Conservation (phyloP, 805 yeast species). For the Saturnispora galanensis region DNA sequence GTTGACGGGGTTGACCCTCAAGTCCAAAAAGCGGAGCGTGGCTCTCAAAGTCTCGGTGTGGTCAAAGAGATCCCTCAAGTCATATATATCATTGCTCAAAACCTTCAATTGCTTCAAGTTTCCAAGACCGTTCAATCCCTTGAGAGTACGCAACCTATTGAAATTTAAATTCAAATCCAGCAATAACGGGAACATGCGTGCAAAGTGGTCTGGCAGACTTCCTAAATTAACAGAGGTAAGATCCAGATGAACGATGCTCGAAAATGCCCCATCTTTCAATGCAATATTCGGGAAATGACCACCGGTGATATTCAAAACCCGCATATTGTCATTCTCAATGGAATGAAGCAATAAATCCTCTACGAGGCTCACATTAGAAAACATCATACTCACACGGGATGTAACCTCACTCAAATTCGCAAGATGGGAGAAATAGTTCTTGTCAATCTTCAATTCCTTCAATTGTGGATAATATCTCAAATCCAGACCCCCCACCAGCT, state of each 20-base stretch:
- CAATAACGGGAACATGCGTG: slow-evolving; percentile 35
- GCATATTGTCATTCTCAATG: slow-evolving; percentile 19
- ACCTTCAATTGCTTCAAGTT: slow-evolving; percentile 32
- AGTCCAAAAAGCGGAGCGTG: slow-evolving; percentile 32
- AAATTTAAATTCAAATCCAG: slow-evolving; percentile 41
- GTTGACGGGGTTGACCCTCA: slow-evolving; percentile 41
- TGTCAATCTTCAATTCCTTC: slow-evolving; percentile 37
- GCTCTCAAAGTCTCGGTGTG: slow-evolving; percentile 24
- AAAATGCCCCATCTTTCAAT: slow-evolving; percentile 10
- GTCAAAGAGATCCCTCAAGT: slow-evolving; percentile 26
- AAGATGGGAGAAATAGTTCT: slow-evolving; percentile 23
- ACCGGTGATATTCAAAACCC: slow-evolving; percentile 28
- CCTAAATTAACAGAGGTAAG: slow-evolving; percentile 39
- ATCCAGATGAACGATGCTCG: slow-evolving; percentile 31
- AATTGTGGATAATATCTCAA: slow-evolving; percentile 29
- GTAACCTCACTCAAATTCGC: slow-evolving; percentile 27
- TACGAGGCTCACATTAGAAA: slow-evolving; percentile 21
- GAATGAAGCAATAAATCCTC: slow-evolving; percentile 16
- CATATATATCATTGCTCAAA: slow-evolving; percentile 36
- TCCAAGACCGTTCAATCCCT: slow-evolving; percentile 27
- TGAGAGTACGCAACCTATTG: slow-evolving; percentile 31
- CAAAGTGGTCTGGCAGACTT: slow-evolving; percentile 30
- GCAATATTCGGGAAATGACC: slow-evolving; percentile 13
- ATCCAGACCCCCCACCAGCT: slow-evolving; percentile 13
- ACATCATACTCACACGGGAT: slow-evolving; percentile 36